Conservation (phyloP, 345 rosid genomes). For the sweet orange (Citrus sinensis) region DVS_A1.0 CM039163.1:49662001-49662500, state of each 20-base stretch:
- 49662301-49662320: neutral
- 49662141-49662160: constrained; percentile 97
- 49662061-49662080: constrained; percentile 96
- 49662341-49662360: neutral
- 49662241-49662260: neutral
- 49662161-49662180: neutral
- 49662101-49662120: constrained; percentile 99
- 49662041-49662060: constrained; percentile 95
- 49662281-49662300: neutral
- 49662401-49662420: constrained; percentile 87
- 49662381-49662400: constrained; percentile 58
- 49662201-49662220: neutral
- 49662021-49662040: constrained; percentile 19
- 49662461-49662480: constrained; percentile 94
- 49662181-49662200: neutral
- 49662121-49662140: constrained; percentile 99
- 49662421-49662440: constrained; percentile 87
- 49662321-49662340: neutral
- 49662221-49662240: neutral
- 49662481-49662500: constrained; percentile 99
- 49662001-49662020: neutral
- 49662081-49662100: constrained; percentile 99
- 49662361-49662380: neutral
- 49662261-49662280: neutral
- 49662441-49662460: constrained; percentile 86